Percentiles rank a stretch among this genome's conserved stretches.
phyloP scores from a whole-genome alignment of 116 monocot species.

The Thalassia testudinum region DNA sequence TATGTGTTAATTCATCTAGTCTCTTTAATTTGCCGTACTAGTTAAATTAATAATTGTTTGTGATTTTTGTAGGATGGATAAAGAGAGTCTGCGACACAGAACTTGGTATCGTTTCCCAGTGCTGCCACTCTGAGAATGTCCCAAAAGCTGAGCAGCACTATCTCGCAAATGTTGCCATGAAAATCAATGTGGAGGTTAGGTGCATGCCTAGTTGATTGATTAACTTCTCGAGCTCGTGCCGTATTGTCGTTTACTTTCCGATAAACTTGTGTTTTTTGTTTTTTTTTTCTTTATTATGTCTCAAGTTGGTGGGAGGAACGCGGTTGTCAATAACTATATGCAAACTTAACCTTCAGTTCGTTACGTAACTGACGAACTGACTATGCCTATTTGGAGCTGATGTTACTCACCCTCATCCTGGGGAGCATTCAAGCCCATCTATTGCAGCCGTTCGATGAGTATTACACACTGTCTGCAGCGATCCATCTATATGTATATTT shows the following conservation, averaged over 20 bases:
- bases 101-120: slow-evolving; percentile 74
- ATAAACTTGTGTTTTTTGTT: background rate
- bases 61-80: slow-evolving; percentile 44
- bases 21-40: too few relatives aligned
- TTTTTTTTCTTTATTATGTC: background rate
- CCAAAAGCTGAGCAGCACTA: slow-evolving; percentile 69
- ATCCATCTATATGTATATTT: too few relatives aligned
- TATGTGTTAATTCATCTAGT: too few relatives aligned
- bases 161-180: slow-evolving; percentile 89
- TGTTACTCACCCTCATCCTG: slow-evolving; percentile 96
- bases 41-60: too few relatives aligned
- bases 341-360: slow-evolving; percentile 65
- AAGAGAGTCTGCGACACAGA: slow-evolving; percentile 92
- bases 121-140: slow-evolving; percentile 75
- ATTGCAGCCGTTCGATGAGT: slow-evolving; percentile 51
- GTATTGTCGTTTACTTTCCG: background rate
- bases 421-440: slow-evolving; percentile 87
- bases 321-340: slow-evolving; percentile 63
- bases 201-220: background rate
- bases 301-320: slow-evolving; percentile 92
- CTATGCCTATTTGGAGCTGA: slow-evolving; percentile 98
- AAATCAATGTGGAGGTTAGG: slow-evolving; percentile 96
- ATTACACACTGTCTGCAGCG: too few relatives aligned
- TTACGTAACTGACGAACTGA: slow-evolving; percentile 51
- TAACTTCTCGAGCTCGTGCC: background rate